Evolutionary conservation across 495 filamentous ascomycete genomes (phyloP).

Genomic region (Aspergillus conjunctus): DNA sequence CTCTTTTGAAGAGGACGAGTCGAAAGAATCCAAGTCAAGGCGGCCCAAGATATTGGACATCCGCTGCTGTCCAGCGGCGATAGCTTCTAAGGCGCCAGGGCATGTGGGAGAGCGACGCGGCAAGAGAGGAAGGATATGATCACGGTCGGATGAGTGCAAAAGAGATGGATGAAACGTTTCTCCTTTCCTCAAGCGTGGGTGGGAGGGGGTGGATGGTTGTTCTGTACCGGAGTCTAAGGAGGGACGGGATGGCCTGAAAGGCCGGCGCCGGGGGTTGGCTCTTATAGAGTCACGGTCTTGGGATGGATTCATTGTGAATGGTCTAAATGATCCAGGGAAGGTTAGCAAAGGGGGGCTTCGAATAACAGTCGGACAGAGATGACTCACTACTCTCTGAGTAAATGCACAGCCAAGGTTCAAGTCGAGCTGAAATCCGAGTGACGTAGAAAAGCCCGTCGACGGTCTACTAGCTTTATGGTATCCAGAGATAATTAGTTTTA

Average conservation of each 20-base stretch:
- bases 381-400: slow-evolving; percentile 14
- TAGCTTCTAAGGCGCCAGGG: slow-evolving; percentile 45
- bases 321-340: slow-evolving; percentile 3
- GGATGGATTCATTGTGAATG: slow-evolving; percentile 15
- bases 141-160: slow-evolving; percentile 43
- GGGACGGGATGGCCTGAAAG: slow-evolving; percentile 36
- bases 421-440: slow-evolving; percentile 4
- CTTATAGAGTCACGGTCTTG: slow-evolving; percentile 20
- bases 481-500: slow-evolving; percentile 7
- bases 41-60: slow-evolving; percentile 49
- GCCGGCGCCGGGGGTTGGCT: slow-evolving; percentile 28
- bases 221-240: slow-evolving; percentile 30
- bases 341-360: slow-evolving; percentile 15
- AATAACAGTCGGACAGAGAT: slow-evolving; percentile 9
- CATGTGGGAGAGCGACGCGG: slow-evolving; percentile 55
- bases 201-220: slow-evolving; percentile 21
- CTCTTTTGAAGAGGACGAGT: slow-evolving; percentile 31
- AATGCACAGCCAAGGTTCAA: slow-evolving; percentile 18
- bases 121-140: slow-evolving; percentile 50
- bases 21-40: slow-evolving; percentile 43
- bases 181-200: slow-evolving; percentile 48
- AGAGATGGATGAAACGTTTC: slow-evolving; percentile 55
- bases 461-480: slow-evolving; percentile 3
- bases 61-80: slow-evolving; percentile 51
- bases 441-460: neutral